phyloP scores from a whole-genome alignment of 2,329 filamentous ascomycete genomes.

The Cladosporium sp. region DNA sequence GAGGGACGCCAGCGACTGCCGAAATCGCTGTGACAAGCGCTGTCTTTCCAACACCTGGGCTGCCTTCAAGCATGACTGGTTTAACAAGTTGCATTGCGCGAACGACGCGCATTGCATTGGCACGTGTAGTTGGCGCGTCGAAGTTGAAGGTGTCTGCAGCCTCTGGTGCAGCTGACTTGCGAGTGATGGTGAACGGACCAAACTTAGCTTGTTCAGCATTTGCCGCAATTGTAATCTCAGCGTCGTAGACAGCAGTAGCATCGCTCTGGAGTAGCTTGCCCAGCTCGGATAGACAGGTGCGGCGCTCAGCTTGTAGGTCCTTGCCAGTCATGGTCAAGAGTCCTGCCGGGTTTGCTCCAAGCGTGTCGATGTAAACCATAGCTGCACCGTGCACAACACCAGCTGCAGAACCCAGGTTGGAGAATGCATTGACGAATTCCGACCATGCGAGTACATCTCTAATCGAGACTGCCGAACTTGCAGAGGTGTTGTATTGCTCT shows the following conservation, averaged over 20 bases:
- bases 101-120: constrained; percentile 86
- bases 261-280: constrained; percentile 50
- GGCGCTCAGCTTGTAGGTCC: constrained; percentile 66
- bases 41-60: constrained; percentile 97
- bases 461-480: constrained; percentile 77
- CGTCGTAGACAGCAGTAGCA: constrained; percentile 61
- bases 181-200: constrained; percentile 3
- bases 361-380: constrained; percentile 91
- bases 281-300: constrained; percentile 68
- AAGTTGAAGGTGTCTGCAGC: constrained; percentile 59
- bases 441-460: constrained; percentile 92
- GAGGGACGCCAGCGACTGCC: constrained; percentile 68
- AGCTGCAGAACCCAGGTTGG: constrained; percentile 13
- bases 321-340: constrained; percentile 69
- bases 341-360: constrained; percentile 91
- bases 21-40: constrained; percentile 85
- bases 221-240: constrained; percentile 56
- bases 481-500: constrained; percentile 67
- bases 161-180: not conserved
- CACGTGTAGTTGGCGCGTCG: constrained; percentile 80
- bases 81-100: constrained; percentile 84
- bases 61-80: constrained; percentile 91
- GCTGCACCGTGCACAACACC: constrained; percentile 77
- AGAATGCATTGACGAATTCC: constrained; percentile 70
- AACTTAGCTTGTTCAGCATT: constrained; percentile 37